Evolutionary conservation across 2,329 filamentous ascomycete species (phyloP).

Genomic region (Stemphylium beticola): DNA sequence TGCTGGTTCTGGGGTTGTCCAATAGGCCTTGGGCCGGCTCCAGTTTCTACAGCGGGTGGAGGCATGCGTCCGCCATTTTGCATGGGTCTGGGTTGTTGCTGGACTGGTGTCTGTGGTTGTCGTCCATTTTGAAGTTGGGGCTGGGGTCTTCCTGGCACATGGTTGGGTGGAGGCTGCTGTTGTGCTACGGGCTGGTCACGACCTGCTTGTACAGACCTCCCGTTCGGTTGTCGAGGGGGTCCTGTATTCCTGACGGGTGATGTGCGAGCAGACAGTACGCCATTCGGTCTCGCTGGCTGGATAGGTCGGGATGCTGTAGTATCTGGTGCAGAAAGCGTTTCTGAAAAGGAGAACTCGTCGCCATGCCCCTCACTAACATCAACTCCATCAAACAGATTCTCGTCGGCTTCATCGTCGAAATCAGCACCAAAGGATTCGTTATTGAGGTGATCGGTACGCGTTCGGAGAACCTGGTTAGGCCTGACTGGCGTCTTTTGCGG

Average conservation of each 20-base stretch:
- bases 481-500: slow-evolving; percentile 30
- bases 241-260: slow-evolving; percentile 29
- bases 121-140: slow-evolving; percentile 34
- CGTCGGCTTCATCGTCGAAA: slow-evolving; percentile 63
- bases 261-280: slow-evolving; percentile 26
- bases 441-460: slow-evolving; percentile 42
- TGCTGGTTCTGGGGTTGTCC: slow-evolving; percentile 26
- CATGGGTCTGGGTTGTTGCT: slow-evolving; percentile 30
- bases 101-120: slow-evolving; percentile 37
- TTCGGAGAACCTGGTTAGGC: slow-evolving; percentile 32
- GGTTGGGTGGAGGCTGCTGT: slow-evolving; percentile 32
- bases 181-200: slow-evolving; percentile 31
- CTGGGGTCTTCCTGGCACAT: slow-evolving; percentile 26
- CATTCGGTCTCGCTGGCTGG: slow-evolving; percentile 22
- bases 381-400: slow-evolving; percentile 63
- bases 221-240: slow-evolving; percentile 28
- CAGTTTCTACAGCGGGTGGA: slow-evolving; percentile 30
- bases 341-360: slow-evolving; percentile 40
- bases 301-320: slow-evolving; percentile 19
- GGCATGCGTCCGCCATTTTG: slow-evolving; percentile 29
- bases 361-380: slow-evolving; percentile 70
- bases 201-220: slow-evolving; percentile 30
- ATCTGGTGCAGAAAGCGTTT: slow-evolving; percentile 27
- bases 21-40: slow-evolving; percentile 24
- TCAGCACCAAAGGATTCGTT: slow-evolving; percentile 48